Percentiles rank a stretch among this genome's conserved stretches.
Evolutionary conservation across 1,284 basidiomycete species (phyloP).

Genomic region (Cutaneotrichosporon arboriforme): DNA sequence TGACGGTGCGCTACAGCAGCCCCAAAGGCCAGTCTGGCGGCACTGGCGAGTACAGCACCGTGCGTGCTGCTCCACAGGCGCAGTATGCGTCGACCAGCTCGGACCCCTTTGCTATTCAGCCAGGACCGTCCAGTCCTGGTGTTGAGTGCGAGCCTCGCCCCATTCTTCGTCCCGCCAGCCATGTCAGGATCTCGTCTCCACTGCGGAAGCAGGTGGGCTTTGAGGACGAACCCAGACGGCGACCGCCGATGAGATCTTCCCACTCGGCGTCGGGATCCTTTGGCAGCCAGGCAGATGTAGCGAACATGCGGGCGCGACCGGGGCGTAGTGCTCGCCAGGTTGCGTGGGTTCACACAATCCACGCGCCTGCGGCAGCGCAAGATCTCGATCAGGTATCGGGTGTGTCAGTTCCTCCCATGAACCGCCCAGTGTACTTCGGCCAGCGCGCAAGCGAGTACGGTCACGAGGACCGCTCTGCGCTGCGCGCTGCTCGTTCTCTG

Average conservation of each 20-base stretch:
- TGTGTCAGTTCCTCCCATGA: neutral
- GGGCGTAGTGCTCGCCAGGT: slow-evolving; percentile 1
- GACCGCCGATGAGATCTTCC: neutral
- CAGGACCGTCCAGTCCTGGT: no score
- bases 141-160: slow-evolving; percentile 3
- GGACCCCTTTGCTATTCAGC: no score
- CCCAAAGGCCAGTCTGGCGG: no score
- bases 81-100: no score
- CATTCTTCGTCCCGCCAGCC: slow-evolving; percentile 8
- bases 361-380: neutral
- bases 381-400: neutral
- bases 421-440: no score
- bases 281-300: neutral
- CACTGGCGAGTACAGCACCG: no score
- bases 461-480: neutral
- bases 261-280: neutral
- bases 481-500: neutral
- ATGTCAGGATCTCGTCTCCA: slow-evolving; percentile 11
- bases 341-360: slow-evolving; percentile 10
- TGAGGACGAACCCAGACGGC: neutral
- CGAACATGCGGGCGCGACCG: neutral
- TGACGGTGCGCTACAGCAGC: no score
- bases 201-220: slow-evolving; percentile 13
- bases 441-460: no score
- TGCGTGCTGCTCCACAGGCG: no score